Conservation (phyloP, 1,284 basidiomycete genomes). For the Rugosomyces carneus region DNA sequence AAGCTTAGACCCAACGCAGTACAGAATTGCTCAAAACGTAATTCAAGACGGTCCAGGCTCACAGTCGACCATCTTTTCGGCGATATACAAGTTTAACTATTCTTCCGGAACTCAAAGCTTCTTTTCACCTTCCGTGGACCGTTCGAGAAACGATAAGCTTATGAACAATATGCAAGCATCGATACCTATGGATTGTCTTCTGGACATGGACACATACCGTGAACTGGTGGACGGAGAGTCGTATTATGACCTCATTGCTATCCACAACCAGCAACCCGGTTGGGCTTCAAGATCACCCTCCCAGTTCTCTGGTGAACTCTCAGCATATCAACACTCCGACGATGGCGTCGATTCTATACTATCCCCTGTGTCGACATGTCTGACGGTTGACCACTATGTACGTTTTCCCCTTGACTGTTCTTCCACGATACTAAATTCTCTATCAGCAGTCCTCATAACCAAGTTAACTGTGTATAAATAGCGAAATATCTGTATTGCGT, state of each 20-base stretch:
- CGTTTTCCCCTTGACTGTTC: slow-evolving; percentile 13
- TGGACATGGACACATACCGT: slow-evolving; percentile 26
- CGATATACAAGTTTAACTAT: slow-evolving; percentile 46
- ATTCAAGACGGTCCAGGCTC: slow-evolving; percentile 26
- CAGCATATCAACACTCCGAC: slow-evolving; percentile 12
- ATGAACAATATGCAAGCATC: slow-evolving; percentile 11
- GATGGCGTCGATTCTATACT: slow-evolving; percentile 15
- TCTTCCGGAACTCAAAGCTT: slow-evolving; percentile 15
- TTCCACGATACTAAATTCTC: slow-evolving; percentile 1
- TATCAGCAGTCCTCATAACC: slow-evolving; percentile 11
- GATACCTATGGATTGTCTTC: slow-evolving; percentile 23
- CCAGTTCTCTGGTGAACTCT: slow-evolving; percentile 15
- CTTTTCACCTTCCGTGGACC: slow-evolving; percentile 12
- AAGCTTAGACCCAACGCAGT: slow-evolving; percentile 49
- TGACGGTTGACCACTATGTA: slow-evolving; percentile 25
- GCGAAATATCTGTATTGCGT: slow-evolving; percentile 11
- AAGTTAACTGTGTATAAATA: slow-evolving; percentile 6
- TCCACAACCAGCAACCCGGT: slow-evolving; percentile 16
- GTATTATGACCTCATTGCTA: slow-evolving; percentile 22
- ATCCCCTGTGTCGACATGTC: slow-evolving; percentile 20
- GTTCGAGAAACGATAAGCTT: slow-evolving; percentile 19
- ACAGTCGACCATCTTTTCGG: slow-evolving; percentile 39
- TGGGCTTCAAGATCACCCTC: slow-evolving; percentile 24
- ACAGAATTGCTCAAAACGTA: slow-evolving; percentile 53
- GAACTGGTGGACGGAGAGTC: slow-evolving; percentile 21